Base-by-base conservation (phyloP, 2,329 filamentous ascomycete species). In the Botryotinia calthae region DNA sequence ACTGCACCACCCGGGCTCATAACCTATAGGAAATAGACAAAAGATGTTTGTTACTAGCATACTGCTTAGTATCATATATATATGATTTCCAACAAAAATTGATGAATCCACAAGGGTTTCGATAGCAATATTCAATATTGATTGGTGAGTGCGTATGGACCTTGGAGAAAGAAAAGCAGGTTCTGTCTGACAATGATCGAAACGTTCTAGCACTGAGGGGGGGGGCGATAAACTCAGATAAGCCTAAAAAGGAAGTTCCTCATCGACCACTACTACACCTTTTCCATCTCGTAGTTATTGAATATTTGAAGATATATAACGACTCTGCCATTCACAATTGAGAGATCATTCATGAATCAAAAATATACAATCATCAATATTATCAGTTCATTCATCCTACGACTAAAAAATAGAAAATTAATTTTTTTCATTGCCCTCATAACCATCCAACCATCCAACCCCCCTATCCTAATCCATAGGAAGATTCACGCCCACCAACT, bases 41-140 rank as follows among this genome's bases (percentile, higher is more conserved):
- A n/a, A n/a, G n/a, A n/a, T n/a, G n/a, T n/a, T n/a, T n/a, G n/a
- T n/a, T n/a, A n/a, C n/a, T n/a, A n/a, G n/a, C n/a, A n/a, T n/a
- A n/a, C n/a, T n/a, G n/a, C n/a, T n/a, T n/a, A n/a, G n/a, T n/a
- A n/a, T n/a, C n/a, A n/a, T n/a, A n/a, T n/a, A n/a, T n/a, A n/a
- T n/a, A n/a, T n/a, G n/a, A n/a, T n/a, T n/a, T n/a, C n/a, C n/a
- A n/a, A n/a, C n/a, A n/a, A 16, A 56, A 56, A 56, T 37, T 42
- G 48, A n/a, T 67, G 48, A 56, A 10, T 46, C 5, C 58, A 46
- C 56, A 70, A 28, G 65, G 67, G 22, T 70, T 37, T 70, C 28
- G 42, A 70, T 62, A 25, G 28, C 14, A 10, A 62, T 61, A 59
- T 70, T 62, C 67, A n/a, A n/a, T 42, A 67, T 67, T 67, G 65